Evolutionary conservation across 352 stramenopile species (phyloP).

Genomic region (Thraustochytrium striatum): DNA sequence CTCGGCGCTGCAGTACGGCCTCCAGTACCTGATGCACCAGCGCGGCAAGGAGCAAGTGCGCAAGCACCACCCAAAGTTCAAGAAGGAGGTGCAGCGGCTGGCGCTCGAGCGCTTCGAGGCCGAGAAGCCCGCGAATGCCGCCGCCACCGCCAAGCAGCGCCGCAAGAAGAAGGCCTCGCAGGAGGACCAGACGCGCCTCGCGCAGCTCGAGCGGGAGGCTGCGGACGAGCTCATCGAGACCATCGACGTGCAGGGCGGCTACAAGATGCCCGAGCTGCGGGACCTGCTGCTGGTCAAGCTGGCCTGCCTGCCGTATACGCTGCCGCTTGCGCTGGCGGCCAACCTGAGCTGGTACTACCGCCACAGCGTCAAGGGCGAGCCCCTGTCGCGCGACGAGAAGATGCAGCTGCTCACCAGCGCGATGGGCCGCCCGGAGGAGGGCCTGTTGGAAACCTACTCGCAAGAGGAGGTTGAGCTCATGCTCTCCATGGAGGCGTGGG

Average conservation of each 20-base stretch:
- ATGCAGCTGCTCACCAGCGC: slow-evolving; percentile 18
- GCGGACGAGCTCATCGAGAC: not conserved
- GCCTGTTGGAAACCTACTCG: not conserved
- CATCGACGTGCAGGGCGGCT: slow-evolving; percentile 17
- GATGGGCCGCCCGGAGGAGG: not conserved
- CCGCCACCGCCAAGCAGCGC: not conserved
- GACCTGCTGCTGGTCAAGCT: slow-evolving; percentile 18
- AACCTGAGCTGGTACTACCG: slow-evolving; percentile 30
- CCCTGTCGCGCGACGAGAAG: not conserved
- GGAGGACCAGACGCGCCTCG: not conserved
- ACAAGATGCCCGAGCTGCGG: slow-evolving; percentile 4
- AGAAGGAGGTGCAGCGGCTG: slow-evolving; percentile 16
- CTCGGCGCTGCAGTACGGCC: slow-evolving; percentile 10
- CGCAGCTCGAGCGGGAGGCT: not conserved
- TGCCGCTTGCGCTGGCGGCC: slow-evolving; percentile 8
- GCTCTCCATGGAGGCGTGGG: slow-evolving; percentile 39
- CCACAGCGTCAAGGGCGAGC: not conserved
- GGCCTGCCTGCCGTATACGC: slow-evolving; percentile 19
- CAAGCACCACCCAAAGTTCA: slow-evolving; percentile 2
- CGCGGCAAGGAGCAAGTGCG: not conserved
- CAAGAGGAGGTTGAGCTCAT: slow-evolving; percentile 7
- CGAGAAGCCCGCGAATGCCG: not conserved
- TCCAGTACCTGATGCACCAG: slow-evolving; percentile 23
- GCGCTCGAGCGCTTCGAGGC: not conserved
- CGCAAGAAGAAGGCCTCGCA: not conserved